Percentiles rank a stretch among this genome's conserved stretches.
phyloP scores from a whole-genome alignment of 768 basidiomycete genomes.

The Tubosaeta sp. region DNA sequence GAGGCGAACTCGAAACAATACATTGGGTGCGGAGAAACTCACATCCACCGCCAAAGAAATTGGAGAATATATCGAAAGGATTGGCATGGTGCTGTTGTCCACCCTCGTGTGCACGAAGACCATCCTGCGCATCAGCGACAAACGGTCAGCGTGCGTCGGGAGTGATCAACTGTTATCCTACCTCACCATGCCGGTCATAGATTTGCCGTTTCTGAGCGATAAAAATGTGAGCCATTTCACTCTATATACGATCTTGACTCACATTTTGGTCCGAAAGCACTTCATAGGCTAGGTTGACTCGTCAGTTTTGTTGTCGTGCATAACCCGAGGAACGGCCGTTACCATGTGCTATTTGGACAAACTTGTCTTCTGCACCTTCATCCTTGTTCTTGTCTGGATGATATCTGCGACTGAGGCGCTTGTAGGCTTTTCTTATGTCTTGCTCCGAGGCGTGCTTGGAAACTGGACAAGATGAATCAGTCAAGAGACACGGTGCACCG shows the following conservation, averaged over 20 bases:
- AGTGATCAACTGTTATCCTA: slow-evolving; percentile 23
- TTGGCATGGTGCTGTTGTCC: slow-evolving; percentile 74
- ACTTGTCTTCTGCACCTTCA: slow-evolving; percentile 73
- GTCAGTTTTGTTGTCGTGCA: slow-evolving; percentile 5
- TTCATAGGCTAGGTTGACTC: slow-evolving; percentile 68
- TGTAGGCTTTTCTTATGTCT: slow-evolving; percentile 91
- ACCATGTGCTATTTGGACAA: slow-evolving; percentile 92
- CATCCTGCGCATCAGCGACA: slow-evolving; percentile 52
- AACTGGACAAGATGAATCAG: slow-evolving; percentile 37
- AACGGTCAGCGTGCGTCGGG: slow-evolving; percentile 2
- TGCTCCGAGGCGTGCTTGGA: slow-evolving; percentile 77
- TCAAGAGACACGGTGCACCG: slow-evolving; percentile 15
- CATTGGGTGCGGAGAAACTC: slow-evolving; percentile 26
- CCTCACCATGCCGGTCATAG: slow-evolving; percentile 93
- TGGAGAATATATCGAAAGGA: slow-evolving; percentile 92
- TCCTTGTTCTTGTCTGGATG: slow-evolving; percentile 97
- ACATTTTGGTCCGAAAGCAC: slow-evolving; percentile 85
- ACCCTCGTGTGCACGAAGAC: slow-evolving; percentile 85
- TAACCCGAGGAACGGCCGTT: slow-evolving; percentile 19
- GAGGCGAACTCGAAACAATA: neutral
- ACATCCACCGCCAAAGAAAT: slow-evolving; percentile 87
- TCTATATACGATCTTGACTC: slow-evolving; percentile 19
- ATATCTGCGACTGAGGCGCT: slow-evolving; percentile 79
- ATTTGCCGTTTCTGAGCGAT: slow-evolving; percentile 76
- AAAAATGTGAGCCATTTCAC: neutral